Conservation (phyloP, 1,139 yeast species). For the Pichia sp. region DNA sequence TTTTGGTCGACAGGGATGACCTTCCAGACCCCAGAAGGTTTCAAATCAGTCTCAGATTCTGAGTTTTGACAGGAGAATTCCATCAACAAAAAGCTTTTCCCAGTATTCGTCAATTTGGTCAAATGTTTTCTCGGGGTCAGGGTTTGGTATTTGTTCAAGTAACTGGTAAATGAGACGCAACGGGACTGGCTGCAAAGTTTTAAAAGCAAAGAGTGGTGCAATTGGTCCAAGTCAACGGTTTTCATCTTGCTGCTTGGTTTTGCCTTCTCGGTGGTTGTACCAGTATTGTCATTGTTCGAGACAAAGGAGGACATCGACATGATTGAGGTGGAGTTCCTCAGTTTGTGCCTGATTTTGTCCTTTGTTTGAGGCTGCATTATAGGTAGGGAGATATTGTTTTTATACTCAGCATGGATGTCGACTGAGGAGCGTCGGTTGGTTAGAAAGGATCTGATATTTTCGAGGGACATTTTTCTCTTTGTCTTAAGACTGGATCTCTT, state of each 20-base stretch:
- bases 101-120: slow-evolving; percentile 3
- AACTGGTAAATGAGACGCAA: slow-evolving; percentile 31
- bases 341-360: slow-evolving; percentile 48
- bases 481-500: slow-evolving; percentile 10
- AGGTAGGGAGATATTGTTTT: slow-evolving; percentile 51
- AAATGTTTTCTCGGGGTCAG: slow-evolving; percentile 11
- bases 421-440: slow-evolving; percentile 16
- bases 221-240: slow-evolving; percentile 21
- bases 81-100: slow-evolving; percentile 29
- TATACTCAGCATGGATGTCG: slow-evolving; percentile 20
- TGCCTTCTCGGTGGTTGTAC: background rate
- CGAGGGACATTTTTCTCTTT: slow-evolving; percentile 15
- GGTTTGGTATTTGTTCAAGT: slow-evolving; percentile 24
- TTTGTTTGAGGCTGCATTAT: slow-evolving; percentile 53
- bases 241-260: slow-evolving; percentile 5
- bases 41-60: slow-evolving; percentile 22
- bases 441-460: slow-evolving; percentile 15
- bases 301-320: slow-evolving; percentile 33
- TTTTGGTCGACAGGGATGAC: slow-evolving; percentile 48
- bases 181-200: slow-evolving; percentile 34
- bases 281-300: slow-evolving; percentile 6
- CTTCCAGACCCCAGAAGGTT: slow-evolving; percentile 38
- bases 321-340: slow-evolving; percentile 50
- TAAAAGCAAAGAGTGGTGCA: slow-evolving; percentile 35
- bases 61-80: slow-evolving; percentile 48